Evolutionary conservation across 257 asterid species (phyloP).

Genomic region (Cordia subcordata): DNA sequence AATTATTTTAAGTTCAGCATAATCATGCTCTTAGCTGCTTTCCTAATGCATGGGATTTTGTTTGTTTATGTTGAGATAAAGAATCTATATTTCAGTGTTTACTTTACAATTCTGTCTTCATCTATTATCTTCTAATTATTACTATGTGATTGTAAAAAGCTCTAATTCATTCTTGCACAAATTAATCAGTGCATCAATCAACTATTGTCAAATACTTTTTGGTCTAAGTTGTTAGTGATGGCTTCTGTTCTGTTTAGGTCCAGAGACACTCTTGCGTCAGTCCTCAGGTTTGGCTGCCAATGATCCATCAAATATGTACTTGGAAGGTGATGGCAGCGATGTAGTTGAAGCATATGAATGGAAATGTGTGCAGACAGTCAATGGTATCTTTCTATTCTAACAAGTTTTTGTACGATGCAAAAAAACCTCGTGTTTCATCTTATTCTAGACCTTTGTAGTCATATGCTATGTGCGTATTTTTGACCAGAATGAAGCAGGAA

Average conservation of each 20-base stretch:
- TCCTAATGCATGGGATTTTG: neutral
- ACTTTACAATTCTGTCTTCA: neutral
- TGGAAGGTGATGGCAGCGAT: slow-evolving; percentile 77
- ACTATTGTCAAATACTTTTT: neutral
- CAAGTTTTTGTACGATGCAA: neutral
- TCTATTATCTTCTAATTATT: neutral
- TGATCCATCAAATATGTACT: slow-evolving; percentile 38
- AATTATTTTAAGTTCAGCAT: neutral
- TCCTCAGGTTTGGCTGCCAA: slow-evolving; percentile 50
- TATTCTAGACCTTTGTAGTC: neutral
- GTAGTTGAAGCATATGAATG: slow-evolving; percentile 82
- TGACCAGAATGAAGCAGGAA: neutral
- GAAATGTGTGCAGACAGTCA: slow-evolving; percentile 89
- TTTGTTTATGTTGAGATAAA: neutral
- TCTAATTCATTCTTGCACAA: neutral
- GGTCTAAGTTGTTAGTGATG: neutral
- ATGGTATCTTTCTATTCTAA: slow-evolving; percentile 45
- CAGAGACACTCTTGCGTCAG: slow-evolving; percentile 77
- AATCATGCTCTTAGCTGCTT: neutral
- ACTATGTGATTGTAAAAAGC: neutral
- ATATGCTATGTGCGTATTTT: neutral
- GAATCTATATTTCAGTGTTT: neutral
- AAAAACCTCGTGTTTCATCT: neutral
- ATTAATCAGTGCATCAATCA: neutral
- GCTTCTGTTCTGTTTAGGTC: slow-evolving; percentile 51